Evolutionary conservation across 805 yeast genomes (phyloP).

Genomic region (Clavispora vitiphila): DNA sequence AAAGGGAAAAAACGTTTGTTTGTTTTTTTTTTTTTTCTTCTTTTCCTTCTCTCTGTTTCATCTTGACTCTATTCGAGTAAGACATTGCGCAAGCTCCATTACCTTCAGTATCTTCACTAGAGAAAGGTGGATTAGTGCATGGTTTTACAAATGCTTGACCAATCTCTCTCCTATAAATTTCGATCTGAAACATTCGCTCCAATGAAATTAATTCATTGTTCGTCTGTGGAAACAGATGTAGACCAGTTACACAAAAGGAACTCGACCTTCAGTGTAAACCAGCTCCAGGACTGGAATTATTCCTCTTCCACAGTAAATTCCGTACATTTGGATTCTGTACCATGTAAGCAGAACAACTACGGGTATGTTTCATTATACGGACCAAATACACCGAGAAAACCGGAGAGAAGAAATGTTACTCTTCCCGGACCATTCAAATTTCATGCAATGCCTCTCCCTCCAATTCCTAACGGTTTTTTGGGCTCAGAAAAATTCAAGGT

Average conservation of each 20-base stretch:
- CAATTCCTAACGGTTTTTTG: neutral
- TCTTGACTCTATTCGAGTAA: no score
- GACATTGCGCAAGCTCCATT: no score
- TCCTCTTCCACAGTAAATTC: neutral
- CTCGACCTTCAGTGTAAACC: neutral
- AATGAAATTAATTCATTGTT: slow-evolving; percentile 1
- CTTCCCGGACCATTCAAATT: neutral
- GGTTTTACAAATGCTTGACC: neutral
- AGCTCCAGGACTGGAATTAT: neutral
- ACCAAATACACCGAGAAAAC: neutral
- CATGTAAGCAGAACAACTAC: neutral
- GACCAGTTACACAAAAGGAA: neutral
- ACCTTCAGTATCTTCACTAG: no score
- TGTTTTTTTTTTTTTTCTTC: no score
- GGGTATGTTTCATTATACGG: neutral
- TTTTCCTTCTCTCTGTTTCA: no score
- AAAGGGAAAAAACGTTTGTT: no score
- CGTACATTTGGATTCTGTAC: neutral
- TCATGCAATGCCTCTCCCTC: neutral
- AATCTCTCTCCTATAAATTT: neutral
- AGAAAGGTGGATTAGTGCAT: no score
- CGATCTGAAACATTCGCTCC: slow-evolving; percentile 1
- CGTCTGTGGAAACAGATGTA: neutral
- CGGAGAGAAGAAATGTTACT: neutral
- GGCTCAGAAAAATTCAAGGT: neutral